phyloP scores from a whole-genome alignment of 495 filamentous ascomycete genomes.

The Hypoxylon lienhwacheense region DNA sequence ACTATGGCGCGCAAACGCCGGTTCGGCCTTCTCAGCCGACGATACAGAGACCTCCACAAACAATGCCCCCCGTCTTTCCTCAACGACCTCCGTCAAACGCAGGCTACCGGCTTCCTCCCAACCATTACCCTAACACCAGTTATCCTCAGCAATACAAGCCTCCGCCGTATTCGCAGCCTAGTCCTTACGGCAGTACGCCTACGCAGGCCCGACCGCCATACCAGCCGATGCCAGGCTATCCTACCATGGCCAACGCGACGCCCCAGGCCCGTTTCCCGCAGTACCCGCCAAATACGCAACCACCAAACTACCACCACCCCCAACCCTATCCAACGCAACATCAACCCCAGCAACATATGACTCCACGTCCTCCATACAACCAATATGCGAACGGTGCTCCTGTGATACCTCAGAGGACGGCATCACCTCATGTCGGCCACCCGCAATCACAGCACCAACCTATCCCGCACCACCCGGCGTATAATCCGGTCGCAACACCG shows the following conservation, averaged over 20 bases:
- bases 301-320: conserved; percentile 39
- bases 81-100: conserved; percentile 39
- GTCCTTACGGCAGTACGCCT: conserved; percentile 34
- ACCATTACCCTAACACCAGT: conserved; percentile 30
- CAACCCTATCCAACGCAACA: conserved; percentile 43
- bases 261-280: conserved; percentile 35
- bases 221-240: conserved; percentile 44
- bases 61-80: conserved; percentile 35
- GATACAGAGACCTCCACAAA: conserved; percentile 33
- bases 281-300: conserved; percentile 36
- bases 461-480: conserved; percentile 22
- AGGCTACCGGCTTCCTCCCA: conserved; percentile 33
- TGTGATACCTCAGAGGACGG: conserved; percentile 29
- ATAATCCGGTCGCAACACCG: conserved; percentile 36
- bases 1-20: conserved; percentile 47
- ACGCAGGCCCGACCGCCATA: conserved; percentile 37
- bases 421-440: conserved; percentile 39
- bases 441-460: conserved; percentile 35
- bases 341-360: conserved; percentile 36
- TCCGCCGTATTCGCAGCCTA: conserved; percentile 40
- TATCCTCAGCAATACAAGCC: conserved; percentile 40
- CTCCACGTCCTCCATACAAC: conserved; percentile 36
- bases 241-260: conserved; percentile 36
- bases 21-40: conserved; percentile 36
- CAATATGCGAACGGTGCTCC: conserved; percentile 34